Evolutionary conservation across 768 basidiomycete species (phyloP), one percentile per base, ranked within the genome.

Genomic region (Hypholoma sublateritium): DNA sequence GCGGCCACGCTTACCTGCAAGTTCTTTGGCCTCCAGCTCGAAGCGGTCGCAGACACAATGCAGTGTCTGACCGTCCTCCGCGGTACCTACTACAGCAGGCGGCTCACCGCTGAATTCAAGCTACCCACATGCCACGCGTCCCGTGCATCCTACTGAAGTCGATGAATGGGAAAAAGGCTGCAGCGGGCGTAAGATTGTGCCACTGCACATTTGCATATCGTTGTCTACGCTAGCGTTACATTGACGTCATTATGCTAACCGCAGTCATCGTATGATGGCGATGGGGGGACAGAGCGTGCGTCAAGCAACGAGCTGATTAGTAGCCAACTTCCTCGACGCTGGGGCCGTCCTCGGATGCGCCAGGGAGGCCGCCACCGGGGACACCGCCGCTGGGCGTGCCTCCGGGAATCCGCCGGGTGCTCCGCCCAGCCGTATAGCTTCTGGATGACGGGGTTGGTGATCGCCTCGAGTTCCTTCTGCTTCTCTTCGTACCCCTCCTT

Each of bases 261-360:
- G 53, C 53, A 48, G 62, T 61, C 62, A 55, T 60, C 60, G 59
- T 65, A 56, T 57, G 57, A 59, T 62, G 59, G 50, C 48, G 56
- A 56, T 58, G 44, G 51, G 12, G n/a, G 39, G 53, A 50, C 36
- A 55, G 52, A 56, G 51, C 56, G 32, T 35, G 50, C 45, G 24
- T 12, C 45, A 22, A 47, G 55, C 62, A 64, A 54, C 54, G 25
- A 61, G 63, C 45, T 50, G 61, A 63, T 60, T 61, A 91, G 71
- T 91, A n/a, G n/a, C n/a, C 88, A 65, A 94, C 93, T 77, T 95
- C 93, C 80, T 95, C 93, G 52, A 95, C 93, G 57, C 87, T 88
- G 45, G 93, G 93, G 44, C 93, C 94, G 32, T 92, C 92, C 71
- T 90, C 91, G 56, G 80, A 76, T 36, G 79, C 85, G 55, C 85